Base-by-base conservation (phyloP, 2,329 filamentous ascomycete genomes). In the Hypoxylon sp. region DNA sequence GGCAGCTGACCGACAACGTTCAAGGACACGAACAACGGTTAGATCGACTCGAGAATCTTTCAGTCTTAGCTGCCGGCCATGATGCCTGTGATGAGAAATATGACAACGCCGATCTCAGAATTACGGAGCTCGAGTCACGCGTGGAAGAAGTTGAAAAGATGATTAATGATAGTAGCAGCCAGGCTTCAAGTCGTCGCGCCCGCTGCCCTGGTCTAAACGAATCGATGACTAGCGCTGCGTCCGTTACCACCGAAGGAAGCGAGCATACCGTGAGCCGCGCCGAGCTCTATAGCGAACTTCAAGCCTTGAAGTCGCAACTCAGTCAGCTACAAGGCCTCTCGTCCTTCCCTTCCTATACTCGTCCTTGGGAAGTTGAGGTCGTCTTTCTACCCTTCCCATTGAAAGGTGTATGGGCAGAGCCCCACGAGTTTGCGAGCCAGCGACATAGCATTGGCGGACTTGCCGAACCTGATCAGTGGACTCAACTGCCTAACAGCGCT, bases 281-380 rank as follows among this genome's bases (percentile, higher is more conserved):
- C 28, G 82, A 86, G 62, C 72, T 87, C 10, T 78, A 80, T 68
- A 81, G 74, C 51, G 82, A 87, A 65, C 77, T 88, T 1, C 79
- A 85, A 65, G 74, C 75, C 6, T 74, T 87, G 0, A 81, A 83
- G 66, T 79, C 81, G 2, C 82, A 85, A 64, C 77, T 87, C 50
- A 76, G 80, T 28, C 80, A 85, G 44, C 79, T 92, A 8, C 88
- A 91, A 74, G 73, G 75, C 10, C 52, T 74, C 11, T 82, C 83
- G 5, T 79, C 84, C 8, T 76, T 87, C 28, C 90, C 91, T n/a
- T 87, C 89, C 0, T 80, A 81, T 26, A 77, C 78, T 43, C 82
- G 85, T 41, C 89, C 91, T 0, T 93, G 91, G 89, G 86, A 91
- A 67, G 79, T 94, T 1, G 91, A 94, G 72, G 89, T 94, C 4